Evolutionary conservation across 345 rosid genomes (phyloP), one percentile per base, ranked within the genome.

Genomic region (Gossypium sturtianum): DNA sequence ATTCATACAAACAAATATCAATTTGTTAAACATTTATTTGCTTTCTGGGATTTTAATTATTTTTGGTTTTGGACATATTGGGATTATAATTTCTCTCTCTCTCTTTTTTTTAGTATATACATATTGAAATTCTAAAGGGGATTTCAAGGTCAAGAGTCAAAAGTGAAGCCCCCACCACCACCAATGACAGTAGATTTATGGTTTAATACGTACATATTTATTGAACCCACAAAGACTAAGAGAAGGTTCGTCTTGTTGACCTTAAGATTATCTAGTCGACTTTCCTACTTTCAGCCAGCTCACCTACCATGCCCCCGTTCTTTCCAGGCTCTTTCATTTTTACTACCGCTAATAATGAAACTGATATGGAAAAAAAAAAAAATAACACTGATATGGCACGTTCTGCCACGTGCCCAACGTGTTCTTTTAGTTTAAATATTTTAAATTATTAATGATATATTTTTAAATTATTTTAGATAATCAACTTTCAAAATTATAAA

Each of bases 201-300:
- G 7, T 51, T 64, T 64, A 25, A 34, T 34, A 34, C 41, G 22
- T 38, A 17, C 2, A 63, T 2, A 2, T 8, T 25, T 67, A 15
- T 67, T 48, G 19, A 48, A 48, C 9, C 9, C 45, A 16, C 1
- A 12, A 12, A 2, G 59, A 51, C 72, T 10, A 44, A 72, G 44
- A 72, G 23, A 44, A 72, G 66, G 10, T 44, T 72, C 54, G 17
- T 70, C 61, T 34, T 22, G 66, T 72, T 72, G 75, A 72, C 75
- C 66, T 57, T 49, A 27, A 49, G 27, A 25, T 68, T 25, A 69
- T 25, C 72, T 49, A 1, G 59, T 69, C 45, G 45, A 69, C 59
- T 51, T 69, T 49, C 8, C 0, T 22, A 8, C 47, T 63, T 38
- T 10, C 23, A 17, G 7, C 16, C 69, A 19, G 25, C 23, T 41